Conservation (phyloP, 129 eudicot species). For the Escallonia herrerae region DNA sequence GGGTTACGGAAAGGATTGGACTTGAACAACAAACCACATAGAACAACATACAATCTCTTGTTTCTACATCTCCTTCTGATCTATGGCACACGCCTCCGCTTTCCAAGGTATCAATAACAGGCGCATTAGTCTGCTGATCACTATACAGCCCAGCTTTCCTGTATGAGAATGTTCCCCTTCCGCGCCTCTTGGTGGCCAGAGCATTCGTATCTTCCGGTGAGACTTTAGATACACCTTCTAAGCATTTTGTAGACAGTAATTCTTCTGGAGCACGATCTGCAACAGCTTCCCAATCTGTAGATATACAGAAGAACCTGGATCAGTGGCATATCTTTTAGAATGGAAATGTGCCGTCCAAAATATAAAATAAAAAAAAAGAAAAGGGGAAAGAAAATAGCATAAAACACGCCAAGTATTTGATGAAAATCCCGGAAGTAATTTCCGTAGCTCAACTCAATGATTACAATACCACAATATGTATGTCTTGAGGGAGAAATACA, state of each 20-base stretch:
- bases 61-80: conserved; percentile 25
- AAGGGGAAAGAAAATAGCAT: background rate
- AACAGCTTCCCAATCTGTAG: conserved; percentile 89
- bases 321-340: background rate
- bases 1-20: background rate
- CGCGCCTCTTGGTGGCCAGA: conserved; percentile 54
- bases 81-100: conserved; percentile 19
- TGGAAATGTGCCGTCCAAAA: no score
- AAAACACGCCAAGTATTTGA: background rate
- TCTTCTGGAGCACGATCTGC: conserved; percentile 92
- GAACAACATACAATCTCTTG: conserved; percentile 36
- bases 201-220: conserved; percentile 42
- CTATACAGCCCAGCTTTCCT: conserved; percentile 62
- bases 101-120: conserved; percentile 21
- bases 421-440: no score
- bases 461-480: no score
- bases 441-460: no score
- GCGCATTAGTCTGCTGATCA: conserved; percentile 46
- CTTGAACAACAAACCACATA: background rate
- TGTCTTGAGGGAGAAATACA: no score
- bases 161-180: conserved; percentile 88
- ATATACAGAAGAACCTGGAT: conserved; percentile 13
- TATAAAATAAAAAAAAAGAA: background rate
- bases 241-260: conserved; percentile 41
- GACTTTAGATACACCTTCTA: conserved; percentile 49